Percentiles rank a stretch among this genome's conserved stretches.
phyloP scores from a whole-genome alignment of 1,284 basidiomycete genomes.

The Puccinia novopanici region DNA sequence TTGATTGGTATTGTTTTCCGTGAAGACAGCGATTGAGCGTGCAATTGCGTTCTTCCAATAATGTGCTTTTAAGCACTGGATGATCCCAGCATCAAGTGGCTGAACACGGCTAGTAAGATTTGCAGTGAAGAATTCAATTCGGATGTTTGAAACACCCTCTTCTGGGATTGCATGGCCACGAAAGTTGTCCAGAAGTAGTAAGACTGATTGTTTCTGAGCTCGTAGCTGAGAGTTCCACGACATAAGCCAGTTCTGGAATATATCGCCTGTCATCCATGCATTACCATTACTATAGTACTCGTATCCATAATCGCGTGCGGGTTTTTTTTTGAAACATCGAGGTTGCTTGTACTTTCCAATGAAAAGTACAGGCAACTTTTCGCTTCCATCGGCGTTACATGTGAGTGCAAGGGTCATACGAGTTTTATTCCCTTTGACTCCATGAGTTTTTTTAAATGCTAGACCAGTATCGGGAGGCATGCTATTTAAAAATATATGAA shows the following conservation, averaged over 20 bases:
- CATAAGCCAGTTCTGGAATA: slow-evolving; percentile 31
- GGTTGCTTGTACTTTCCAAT: slow-evolving; percentile 25
- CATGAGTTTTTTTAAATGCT: background rate
- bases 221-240: background rate
- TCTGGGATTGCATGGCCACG: background rate
- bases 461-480: slow-evolving; percentile 42
- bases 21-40: background rate
- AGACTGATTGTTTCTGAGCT: background rate
- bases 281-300: slow-evolving; percentile 23
- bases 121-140: background rate
- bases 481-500: background rate
- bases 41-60: background rate
- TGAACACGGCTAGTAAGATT: slow-evolving; percentile 19
- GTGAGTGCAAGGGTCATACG: too few species aligned
- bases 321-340: background rate
- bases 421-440: slow-evolving; percentile 15
- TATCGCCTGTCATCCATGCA: background rate
- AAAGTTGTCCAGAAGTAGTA: slow-evolving; percentile 28
- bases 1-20: background rate
- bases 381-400: slow-evolving; percentile 14
- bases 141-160: background rate
- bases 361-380: slow-evolving; percentile 17
- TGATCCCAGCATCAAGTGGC: slow-evolving; percentile 22
- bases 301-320: background rate
- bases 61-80: background rate